These are phyloP conservation scores for Drechslerella stenobrocha DNA, from an alignment of 2,329 filamentous ascomycete species.

Conservation along the genomic window DNA sequence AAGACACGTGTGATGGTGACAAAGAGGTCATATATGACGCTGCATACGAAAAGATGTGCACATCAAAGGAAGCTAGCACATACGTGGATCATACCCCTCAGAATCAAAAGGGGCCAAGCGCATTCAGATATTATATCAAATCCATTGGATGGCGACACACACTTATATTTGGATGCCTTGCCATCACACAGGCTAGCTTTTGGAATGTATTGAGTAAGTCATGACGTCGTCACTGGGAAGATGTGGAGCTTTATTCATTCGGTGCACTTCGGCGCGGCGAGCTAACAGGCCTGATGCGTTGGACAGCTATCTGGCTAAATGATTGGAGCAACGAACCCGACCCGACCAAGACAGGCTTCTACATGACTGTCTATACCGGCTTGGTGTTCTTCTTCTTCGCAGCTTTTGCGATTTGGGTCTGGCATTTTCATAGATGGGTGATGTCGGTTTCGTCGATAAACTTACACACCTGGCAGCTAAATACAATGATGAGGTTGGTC, in stretches of 20 bases:
- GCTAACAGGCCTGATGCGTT: slow-evolving; percentile 14
- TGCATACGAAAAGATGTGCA: neutral
- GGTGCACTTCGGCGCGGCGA: too few species aligned
- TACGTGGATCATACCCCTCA: neutral
- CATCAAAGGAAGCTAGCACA: neutral
- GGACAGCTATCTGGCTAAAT: slow-evolving; percentile 35
- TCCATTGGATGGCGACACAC: slow-evolving; percentile 14
- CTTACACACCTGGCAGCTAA: slow-evolving; percentile 37
- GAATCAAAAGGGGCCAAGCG: neutral
- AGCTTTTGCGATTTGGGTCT: slow-evolving; percentile 11
- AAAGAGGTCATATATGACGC: neutral
- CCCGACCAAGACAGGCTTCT: slow-evolving; percentile 31
- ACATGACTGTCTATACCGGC: slow-evolving; percentile 37
- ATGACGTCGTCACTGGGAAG: too few species aligned
- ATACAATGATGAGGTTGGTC: slow-evolving; percentile 42
- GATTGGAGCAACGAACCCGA: slow-evolving; percentile 39
- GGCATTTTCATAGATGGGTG: slow-evolving; percentile 17
- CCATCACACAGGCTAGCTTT: neutral
- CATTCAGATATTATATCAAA: slow-evolving; percentile 14
- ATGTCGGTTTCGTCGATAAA: slow-evolving; percentile 34
- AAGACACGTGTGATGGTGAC: neutral
- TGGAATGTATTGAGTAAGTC: slow-evolving; percentile 19
- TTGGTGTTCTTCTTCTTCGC: slow-evolving; percentile 16
- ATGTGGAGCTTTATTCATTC: too few species aligned
- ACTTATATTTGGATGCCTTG: slow-evolving; percentile 8